Base-by-base conservation (phyloP, 2,329 filamentous ascomycete species). In the Metarhizium humberi region DNA sequence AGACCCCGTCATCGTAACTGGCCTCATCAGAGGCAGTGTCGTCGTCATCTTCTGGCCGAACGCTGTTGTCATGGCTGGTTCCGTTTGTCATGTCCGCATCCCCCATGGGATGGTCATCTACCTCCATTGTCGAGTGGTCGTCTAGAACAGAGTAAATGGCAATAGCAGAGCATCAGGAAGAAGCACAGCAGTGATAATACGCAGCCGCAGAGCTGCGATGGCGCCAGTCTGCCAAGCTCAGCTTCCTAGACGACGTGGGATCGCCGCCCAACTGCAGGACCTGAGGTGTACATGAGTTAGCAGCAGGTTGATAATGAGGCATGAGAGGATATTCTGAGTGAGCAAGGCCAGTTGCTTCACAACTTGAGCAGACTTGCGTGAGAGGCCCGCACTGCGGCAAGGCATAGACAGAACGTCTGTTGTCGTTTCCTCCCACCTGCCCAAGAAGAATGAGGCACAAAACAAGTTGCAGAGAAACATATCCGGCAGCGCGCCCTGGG, bases 101-200 rank as follows among this genome's bases (percentile, higher is more conserved):
- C 49, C 67, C 64, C 71, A 75, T 75, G 43, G 68, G 69, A 58
- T 73, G 70, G 50, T 78, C 75, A 47, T 73, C 73, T 50, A 67
- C 66, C 52, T 76, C 75, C 71, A 74, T 74, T 55, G 62, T 55
- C 43, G 64, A 60, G 58, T 66, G 55, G 36, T 55, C 55, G 34
- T 61, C 56, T 59, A 63, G 59, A 20, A 36, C 36, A 43, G 13
- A 20, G 10, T 30, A 43, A 40, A 18, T 38, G 36, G 18, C 25
- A n/a, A 13, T 25, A 20, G 3, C 11, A 29, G 48, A 29, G 42
- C 18, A 45, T 48, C 25, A 25, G 18, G 11, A 6, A 42, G 32
- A 53, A 34, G 30, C 20, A 30, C 20, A 18, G 11, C 20, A 14
- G 45, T 30, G 25, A 29, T 20, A 29, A 20, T 30, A 30, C 10